A percentile compares a stretch with the other conserved stretches of the same genome.
Conservation (phyloP, 306 rosid species). For the Sindora glabra region DNA sequence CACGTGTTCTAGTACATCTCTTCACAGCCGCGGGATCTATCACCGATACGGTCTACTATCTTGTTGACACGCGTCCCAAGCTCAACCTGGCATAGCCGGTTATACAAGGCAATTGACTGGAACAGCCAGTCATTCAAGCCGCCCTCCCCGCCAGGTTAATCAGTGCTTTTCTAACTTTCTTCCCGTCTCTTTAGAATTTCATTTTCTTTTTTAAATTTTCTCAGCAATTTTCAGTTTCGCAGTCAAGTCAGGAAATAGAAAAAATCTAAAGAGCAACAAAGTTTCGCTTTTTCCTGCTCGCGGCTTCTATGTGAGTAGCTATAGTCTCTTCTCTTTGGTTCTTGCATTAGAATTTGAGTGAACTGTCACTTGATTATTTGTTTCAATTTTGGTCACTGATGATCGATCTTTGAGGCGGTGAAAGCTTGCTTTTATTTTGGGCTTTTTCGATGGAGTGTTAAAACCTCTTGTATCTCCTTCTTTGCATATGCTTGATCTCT, state of each 20-base stretch:
- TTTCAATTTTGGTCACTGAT: not conserved
- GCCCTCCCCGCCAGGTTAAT: too few species aligned
- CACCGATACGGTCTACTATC: too few species aligned
- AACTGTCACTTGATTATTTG: not conserved
- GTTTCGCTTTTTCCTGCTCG: conserved; percentile 28
- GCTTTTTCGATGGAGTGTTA: not conserved
- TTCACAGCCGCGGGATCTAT: too few species aligned
- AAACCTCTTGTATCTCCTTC: too few species aligned
- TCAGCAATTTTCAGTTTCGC: not conserved
- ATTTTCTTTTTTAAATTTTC: not conserved
- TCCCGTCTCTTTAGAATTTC: too few species aligned
- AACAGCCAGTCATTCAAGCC: too few species aligned
- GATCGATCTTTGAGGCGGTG: conserved; percentile 37
- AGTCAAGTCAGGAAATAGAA: conserved; percentile 6
- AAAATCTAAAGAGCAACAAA: too few species aligned
- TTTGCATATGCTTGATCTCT: not conserved
- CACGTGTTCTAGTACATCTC: too few species aligned
- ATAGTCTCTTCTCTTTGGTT: conserved; percentile 5
- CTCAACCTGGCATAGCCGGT: too few species aligned
- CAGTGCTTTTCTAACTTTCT: too few species aligned
- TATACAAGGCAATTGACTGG: too few species aligned
- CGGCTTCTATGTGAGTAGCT: conserved; percentile 48
- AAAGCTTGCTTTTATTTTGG: not conserved
- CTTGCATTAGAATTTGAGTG: not conserved
- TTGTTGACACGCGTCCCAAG: too few species aligned